Conservation (phyloP, 805 yeast species). For the Suhomyces vadensis region DNA sequence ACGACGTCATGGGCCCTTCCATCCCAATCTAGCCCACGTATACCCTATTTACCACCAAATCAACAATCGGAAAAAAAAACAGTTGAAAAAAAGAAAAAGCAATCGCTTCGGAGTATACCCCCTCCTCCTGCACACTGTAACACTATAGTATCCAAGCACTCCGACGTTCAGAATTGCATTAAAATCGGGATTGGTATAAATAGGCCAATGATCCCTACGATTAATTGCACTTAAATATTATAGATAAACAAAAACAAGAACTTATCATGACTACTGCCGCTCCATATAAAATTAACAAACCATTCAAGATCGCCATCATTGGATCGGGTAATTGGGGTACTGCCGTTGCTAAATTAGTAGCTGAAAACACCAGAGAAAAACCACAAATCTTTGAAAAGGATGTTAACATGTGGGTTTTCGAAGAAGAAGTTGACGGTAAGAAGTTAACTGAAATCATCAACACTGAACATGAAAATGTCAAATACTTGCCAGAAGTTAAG, state of each 20-base stretch:
- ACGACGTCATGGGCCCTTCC: conserved; percentile 6
- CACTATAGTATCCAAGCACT: not conserved
- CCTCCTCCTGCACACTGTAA: conserved; percentile 5
- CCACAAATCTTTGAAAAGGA: conserved; percentile 67
- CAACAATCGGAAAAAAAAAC: conserved; percentile 1
- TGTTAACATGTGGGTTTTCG: conserved; percentile 97
- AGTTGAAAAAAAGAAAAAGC: conserved; percentile 7
- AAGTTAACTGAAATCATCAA: conserved; percentile 90
- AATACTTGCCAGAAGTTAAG: conserved; percentile 85
- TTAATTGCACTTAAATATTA: not conserved
- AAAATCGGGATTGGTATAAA: not conserved
- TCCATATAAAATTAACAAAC: conserved; percentile 34
- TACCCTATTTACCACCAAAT: not conserved
- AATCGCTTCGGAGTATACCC: conserved; percentile 4
- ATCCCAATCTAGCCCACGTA: not conserved
- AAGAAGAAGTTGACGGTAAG: conserved; percentile 76
- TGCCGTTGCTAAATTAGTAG: conserved; percentile 91
- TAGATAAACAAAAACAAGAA: not conserved
- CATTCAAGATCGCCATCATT: conserved; percentile 47
- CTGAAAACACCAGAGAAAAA: conserved; percentile 79
- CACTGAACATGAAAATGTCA: conserved; percentile 87
- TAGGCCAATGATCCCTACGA: conserved; percentile 1
- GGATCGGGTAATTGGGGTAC: conserved; percentile 99
- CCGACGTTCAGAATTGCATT: not conserved
- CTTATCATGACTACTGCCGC: conserved; percentile 24